Conservation (phyloP, 306 rosid species). For the Myrica gale region DNA sequence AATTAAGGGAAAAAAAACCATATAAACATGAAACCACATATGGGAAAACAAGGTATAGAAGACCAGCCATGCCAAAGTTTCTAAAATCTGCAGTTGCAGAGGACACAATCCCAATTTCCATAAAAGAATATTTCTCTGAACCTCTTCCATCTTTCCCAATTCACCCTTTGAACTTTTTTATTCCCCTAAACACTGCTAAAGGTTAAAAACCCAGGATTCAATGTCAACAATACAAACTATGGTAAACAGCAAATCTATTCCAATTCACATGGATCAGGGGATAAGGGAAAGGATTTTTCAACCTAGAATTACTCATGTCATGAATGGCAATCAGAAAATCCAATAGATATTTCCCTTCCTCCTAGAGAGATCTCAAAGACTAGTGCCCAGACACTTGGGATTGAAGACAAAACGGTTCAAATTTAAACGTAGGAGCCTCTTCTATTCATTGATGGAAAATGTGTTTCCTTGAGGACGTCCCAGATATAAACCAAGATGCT, state of each 20-base stretch:
- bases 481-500: background rate
- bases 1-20: background rate
- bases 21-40: background rate
- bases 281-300: background rate
- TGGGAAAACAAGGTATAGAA: background rate
- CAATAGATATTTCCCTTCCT: background rate
- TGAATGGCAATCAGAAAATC: background rate
- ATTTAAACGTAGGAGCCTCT: background rate
- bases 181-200: background rate
- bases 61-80: no score
- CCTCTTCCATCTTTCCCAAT: background rate
- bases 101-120: constrained; percentile 17
- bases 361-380: background rate
- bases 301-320: background rate
- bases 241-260: background rate
- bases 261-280: background rate
- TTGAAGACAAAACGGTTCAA: background rate
- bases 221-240: background rate
- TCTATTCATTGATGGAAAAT: background rate
- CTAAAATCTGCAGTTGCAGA: background rate
- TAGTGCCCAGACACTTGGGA: background rate
- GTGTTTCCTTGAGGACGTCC: background rate
- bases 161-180: background rate
- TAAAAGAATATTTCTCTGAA: background rate
- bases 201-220: background rate